Evolutionary conservation across 2,329 filamentous ascomycete genomes (phyloP).

Genomic region (Botrytis hyacinthi): DNA sequence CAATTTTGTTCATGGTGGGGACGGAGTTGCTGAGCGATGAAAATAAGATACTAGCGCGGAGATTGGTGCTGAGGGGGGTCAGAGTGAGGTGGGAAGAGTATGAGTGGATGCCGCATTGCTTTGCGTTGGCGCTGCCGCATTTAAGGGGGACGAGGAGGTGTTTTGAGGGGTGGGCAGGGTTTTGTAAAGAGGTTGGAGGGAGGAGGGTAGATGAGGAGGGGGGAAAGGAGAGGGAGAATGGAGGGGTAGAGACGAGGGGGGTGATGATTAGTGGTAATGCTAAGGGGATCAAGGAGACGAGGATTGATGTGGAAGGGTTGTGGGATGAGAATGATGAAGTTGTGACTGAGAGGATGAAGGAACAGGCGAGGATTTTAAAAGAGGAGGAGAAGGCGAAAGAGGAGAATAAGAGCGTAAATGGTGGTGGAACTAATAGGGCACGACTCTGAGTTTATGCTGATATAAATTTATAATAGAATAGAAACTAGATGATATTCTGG

Average conservation of each 20-base stretch:
- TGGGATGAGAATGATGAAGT: conserved; percentile 46
- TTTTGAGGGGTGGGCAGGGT: conserved; percentile 54
- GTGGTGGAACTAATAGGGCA: conserved; percentile 31
- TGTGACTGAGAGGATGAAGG: conserved; percentile 43
- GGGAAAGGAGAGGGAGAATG: neutral
- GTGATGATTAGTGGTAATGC: conserved; percentile 51
- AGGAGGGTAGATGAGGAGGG: neutral
- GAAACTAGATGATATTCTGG: neutral
- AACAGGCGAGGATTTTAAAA: conserved; percentile 29
- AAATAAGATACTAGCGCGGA: conserved; percentile 56
- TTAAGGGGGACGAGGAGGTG: conserved; percentile 50
- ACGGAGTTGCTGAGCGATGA: conserved; percentile 73
- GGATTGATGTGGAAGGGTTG: conserved; percentile 46
- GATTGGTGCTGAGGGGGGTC: conserved; percentile 56
- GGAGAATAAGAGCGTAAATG: conserved; percentile 25
- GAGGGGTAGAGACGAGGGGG: conserved; percentile 41
- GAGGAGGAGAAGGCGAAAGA: neutral
- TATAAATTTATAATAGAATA: neutral
- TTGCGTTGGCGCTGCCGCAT: conserved; percentile 55
- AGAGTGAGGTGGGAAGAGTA: conserved; percentile 67
- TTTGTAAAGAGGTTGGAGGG: conserved; percentile 47
- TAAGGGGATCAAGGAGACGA: conserved; percentile 50
- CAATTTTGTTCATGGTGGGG: conserved; percentile 66
- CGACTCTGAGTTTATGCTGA: conserved; percentile 37
- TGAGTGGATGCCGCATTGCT: conserved; percentile 78